Percentiles rank a stretch among this genome's conserved stretches.
These are phyloP conservation scores for Candida tunisiensis DNA, from an alignment of 1,139 yeast genomes.

Conservation along the genomic window DNA sequence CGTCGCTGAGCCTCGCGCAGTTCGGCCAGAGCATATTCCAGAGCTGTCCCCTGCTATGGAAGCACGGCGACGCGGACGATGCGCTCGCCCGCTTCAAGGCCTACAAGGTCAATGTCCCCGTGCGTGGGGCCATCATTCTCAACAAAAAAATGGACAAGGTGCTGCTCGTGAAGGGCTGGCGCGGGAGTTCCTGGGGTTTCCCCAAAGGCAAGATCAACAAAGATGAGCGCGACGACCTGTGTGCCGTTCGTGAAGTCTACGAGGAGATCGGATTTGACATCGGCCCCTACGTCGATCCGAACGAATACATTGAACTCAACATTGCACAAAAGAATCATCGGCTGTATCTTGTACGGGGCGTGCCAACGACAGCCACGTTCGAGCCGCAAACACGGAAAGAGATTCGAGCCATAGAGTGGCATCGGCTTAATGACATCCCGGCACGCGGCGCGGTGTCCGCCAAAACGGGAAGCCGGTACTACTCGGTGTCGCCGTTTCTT, in stretches of 20 bases:
- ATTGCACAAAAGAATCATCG: slow-evolving; percentile 74
- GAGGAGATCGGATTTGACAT: slow-evolving; percentile 96
- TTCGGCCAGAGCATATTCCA: slow-evolving; percentile 60
- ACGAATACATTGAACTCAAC: slow-evolving; percentile 68
- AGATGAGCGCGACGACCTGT: slow-evolving; percentile 76
- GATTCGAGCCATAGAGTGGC: slow-evolving; percentile 51
- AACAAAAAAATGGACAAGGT: slow-evolving; percentile 56
- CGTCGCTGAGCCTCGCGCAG: slow-evolving; percentile 61
- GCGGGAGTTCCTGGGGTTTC: slow-evolving; percentile 79
- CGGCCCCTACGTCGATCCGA: slow-evolving; percentile 43
- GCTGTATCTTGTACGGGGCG: slow-evolving; percentile 60
- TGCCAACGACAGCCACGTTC: slow-evolving; percentile 62
- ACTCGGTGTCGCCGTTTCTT: slow-evolving; percentile 24
- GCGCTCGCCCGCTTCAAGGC: slow-evolving; percentile 36
- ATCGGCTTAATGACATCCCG: slow-evolving; percentile 30
- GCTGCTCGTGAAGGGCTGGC: slow-evolving; percentile 72
- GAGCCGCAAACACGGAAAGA: slow-evolving; percentile 79
- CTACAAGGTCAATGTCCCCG: slow-evolving; percentile 86
- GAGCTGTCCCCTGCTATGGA: slow-evolving; percentile 55
- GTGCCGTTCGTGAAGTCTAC: slow-evolving; percentile 86
- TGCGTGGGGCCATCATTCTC: slow-evolving; percentile 85
- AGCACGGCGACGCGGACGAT: slow-evolving; percentile 11
- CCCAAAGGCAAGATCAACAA: slow-evolving; percentile 96
- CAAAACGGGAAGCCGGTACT: slow-evolving; percentile 8
- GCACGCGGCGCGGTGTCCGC: slow-evolving; percentile 15